Evolutionary conservation across 2,329 filamentous ascomycete genomes (phyloP), one percentile per base, ranked within the genome.

Genomic region (Trichoderma sp.): DNA sequence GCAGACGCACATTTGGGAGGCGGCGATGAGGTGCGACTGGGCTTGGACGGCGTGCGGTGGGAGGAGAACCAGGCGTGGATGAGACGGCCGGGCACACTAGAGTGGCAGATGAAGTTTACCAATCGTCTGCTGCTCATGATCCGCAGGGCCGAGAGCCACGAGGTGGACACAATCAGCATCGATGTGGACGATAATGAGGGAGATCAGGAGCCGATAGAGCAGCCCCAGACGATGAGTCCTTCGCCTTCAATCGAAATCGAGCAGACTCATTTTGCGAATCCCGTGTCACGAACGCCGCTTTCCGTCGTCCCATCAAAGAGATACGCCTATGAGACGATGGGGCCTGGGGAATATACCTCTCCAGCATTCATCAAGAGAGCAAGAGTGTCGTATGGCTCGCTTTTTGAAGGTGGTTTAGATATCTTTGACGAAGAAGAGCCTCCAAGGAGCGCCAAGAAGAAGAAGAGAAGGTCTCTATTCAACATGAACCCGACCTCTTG

Each of bases 281-380:
- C 73, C 7, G 28, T 65, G n/a, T 24, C 61, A 21, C 65, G 21
- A 56, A 66, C 66, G 8, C 55, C 69, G 16, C 16, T 56, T 6
- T 63, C 72, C 5, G 30, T 61, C 13, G 59, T 76, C 1, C 75
- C 78, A 5, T 72, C 73, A 21, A 82, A 82, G 59, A 78, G 79
- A 69, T 70, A 73, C 6, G 77, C 77, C 24, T 75, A 81, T 6
- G 70, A 78, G 24, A 75, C 75, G 2, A 73, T 81, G 56, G 81
- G 81, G 10, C 74, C 81, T 55, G 80, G 83, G 21, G 86, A 90
- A 72, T 96, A 89, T 81, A 83, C 87, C 5, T 96, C 93, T 3
- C 94, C 94, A 0, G 92, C 92, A 0, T 97, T 96, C 73, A 80
- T 93, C 24, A 94, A 91, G 77, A 85, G 90, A 65, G 85, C 87